A percentile compares a stretch with the other conserved stretches of the same genome.
phyloP scores from a whole-genome alignment of 371 early-diverging fungal species.

The Rhizopus arrhizus region DNA sequence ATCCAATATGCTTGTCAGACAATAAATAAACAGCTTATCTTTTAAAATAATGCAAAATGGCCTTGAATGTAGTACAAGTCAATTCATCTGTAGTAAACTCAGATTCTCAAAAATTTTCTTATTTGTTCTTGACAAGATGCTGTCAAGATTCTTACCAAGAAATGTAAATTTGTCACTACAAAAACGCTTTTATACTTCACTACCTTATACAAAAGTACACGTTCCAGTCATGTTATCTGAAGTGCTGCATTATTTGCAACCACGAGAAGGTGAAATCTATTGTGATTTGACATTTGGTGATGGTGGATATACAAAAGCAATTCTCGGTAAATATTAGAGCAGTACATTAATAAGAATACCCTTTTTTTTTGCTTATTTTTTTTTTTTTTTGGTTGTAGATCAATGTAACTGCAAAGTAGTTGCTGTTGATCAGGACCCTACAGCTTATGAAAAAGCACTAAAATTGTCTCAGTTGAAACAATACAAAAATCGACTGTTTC shows the following conservation, averaged over 20 bases:
- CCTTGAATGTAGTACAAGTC: too few species aligned
- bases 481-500: constrained; percentile 53
- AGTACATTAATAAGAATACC: too few species aligned
- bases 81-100: neutral
- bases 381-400: constrained; percentile 28
- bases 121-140: neutral
- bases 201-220: constrained; percentile 34
- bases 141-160: constrained; percentile 3
- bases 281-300: constrained; percentile 77
- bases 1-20: too few species aligned
- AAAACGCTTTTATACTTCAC: constrained; percentile 5
- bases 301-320: constrained; percentile 68
- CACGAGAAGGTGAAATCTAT: constrained; percentile 41
- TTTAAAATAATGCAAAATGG: too few species aligned
- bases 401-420: constrained; percentile 63
- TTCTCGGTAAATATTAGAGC: constrained; percentile 48
- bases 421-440: constrained; percentile 76
- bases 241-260: constrained; percentile 36
- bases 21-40: too few species aligned
- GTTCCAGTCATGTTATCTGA: constrained; percentile 44
- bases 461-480: constrained; percentile 42
- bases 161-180: neutral
- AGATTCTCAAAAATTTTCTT: too few species aligned
- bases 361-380: neutral
- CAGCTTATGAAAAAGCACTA: constrained; percentile 60